Percentiles rank a stretch among this genome's conserved stretches.
These are phyloP conservation scores for Pseudohalonectria lignicola DNA, from an alignment of 2,329 filamentous ascomycete species.

Conservation along the genomic window DNA sequence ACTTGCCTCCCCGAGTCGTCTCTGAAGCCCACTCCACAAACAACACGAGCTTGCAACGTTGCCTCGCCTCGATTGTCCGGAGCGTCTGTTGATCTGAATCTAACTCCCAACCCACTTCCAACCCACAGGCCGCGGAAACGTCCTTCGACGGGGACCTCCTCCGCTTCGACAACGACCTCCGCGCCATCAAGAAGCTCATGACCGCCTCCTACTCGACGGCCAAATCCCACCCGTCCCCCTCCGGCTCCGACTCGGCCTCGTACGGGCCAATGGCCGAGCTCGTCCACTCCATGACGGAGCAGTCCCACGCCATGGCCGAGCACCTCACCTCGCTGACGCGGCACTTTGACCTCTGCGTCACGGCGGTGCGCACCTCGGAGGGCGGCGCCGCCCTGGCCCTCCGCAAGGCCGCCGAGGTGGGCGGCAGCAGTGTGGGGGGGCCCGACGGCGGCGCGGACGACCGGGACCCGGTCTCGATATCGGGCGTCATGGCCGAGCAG, in stretches of 20 bases:
- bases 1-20: neutral
- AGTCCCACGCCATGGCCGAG: constrained; percentile 74
- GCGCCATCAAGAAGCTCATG: constrained; percentile 49
- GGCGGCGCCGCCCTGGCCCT: constrained; percentile 61
- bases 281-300: constrained; percentile 53
- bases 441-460: too few species aligned
- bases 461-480: constrained; percentile 41
- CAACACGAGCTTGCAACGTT: too few species aligned
- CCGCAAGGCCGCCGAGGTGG: constrained; percentile 57
- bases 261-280: constrained; percentile 37
- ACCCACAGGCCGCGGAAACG: constrained; percentile 46
- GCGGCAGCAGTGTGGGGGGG: too few species aligned
- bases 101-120: too few species aligned
- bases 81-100: too few species aligned
- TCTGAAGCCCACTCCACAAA: neutral
- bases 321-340: constrained; percentile 69
- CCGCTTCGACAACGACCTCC: constrained; percentile 65
- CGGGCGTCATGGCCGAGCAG: constrained; percentile 52
- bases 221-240: constrained; percentile 18
- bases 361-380: constrained; percentile 82
- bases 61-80: too few species aligned
- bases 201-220: constrained; percentile 24
- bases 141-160: constrained; percentile 68
- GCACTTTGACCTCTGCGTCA: constrained; percentile 90
- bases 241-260: constrained; percentile 22